Evolutionary conservation across 1,139 yeast species (phyloP).

Genomic region (Kurtzmaniella quercitrusa): DNA sequence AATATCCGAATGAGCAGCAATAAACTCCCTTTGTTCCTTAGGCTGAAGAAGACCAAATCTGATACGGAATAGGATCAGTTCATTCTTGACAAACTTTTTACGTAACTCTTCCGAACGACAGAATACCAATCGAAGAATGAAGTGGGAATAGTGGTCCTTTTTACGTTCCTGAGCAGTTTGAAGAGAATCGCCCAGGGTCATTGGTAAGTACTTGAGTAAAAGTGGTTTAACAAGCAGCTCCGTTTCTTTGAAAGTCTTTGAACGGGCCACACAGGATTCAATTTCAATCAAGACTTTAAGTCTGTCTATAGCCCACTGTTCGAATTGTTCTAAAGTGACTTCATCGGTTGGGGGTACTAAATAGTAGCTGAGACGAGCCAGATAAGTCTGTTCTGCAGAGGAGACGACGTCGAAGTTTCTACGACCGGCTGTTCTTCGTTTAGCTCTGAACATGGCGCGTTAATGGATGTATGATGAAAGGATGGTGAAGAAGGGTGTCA

Average conservation of each 20-base stretch:
- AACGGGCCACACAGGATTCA: constrained; percentile 68
- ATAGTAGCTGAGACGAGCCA: constrained; percentile 60
- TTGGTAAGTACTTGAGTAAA: constrained; percentile 62
- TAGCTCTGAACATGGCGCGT: constrained; percentile 60
- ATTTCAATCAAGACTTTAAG: constrained; percentile 79
- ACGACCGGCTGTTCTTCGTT: constrained; percentile 73
- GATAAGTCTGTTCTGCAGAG: constrained; percentile 9
- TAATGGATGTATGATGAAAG: background rate
- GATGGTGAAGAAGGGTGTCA: background rate
- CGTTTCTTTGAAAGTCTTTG: constrained; percentile 60
- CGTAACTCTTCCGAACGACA: constrained; percentile 88
- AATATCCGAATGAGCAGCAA: constrained; percentile 47
- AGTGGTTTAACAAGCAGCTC: constrained; percentile 64
- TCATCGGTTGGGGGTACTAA: constrained; percentile 74
- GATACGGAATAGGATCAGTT: constrained; percentile 66
- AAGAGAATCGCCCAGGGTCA: constrained; percentile 19
- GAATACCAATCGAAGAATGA: constrained; percentile 79
- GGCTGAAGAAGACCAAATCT: constrained; percentile 65
- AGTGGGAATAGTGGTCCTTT: constrained; percentile 92
- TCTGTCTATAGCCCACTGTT: constrained; percentile 92
- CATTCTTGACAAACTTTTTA: constrained; percentile 72
- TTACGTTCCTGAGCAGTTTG: constrained; percentile 48
- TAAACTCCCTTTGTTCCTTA: constrained; percentile 69
- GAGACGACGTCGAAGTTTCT: constrained; percentile 57
- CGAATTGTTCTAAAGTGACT: constrained; percentile 88